Percentiles rank a stretch among this genome's conserved stretches.
Conservation (phyloP, 306 rosid genomes). For the Quercus ilex region DNA sequence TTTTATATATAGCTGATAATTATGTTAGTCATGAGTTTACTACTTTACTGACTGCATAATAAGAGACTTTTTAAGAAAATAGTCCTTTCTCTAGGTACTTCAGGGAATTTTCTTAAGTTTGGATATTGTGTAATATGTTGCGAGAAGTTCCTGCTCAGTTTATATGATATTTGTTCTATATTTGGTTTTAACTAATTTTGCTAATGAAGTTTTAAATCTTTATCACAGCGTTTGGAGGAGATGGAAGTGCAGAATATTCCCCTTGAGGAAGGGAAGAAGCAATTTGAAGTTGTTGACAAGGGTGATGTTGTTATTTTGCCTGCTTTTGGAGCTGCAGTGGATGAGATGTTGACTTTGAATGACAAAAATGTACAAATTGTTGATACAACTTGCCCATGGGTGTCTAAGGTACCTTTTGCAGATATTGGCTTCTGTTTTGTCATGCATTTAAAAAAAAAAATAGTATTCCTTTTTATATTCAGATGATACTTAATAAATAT, state of each 20-base stretch:
- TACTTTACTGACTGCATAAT: no score
- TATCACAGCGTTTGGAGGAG: conserved; percentile 71
- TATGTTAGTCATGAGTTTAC: background rate
- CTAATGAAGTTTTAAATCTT: conserved; percentile 3
- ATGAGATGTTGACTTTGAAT: conserved; percentile 84
- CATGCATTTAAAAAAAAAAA: background rate
- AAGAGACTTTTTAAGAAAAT: no score
- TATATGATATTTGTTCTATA: background rate
- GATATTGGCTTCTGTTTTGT: conserved; percentile 3
- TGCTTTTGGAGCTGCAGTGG: conserved; percentile 97
- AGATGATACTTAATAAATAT: conserved; percentile 24
- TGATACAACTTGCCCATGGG: conserved; percentile 99
- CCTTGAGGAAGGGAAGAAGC: conserved; percentile 59
- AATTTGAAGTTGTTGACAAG: conserved; percentile 68
- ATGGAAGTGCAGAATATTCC: conserved; percentile 82
- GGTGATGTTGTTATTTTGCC: conserved; percentile 97
- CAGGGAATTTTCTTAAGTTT: background rate
- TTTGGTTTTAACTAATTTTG: background rate
- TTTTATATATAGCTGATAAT: background rate
- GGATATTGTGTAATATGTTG: background rate
- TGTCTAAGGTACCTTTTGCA: conserved; percentile 65
- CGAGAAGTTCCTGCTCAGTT: background rate
- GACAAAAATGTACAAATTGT: conserved; percentile 83
- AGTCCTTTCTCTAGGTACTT: background rate
- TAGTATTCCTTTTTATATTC: conserved; percentile 4